Base-by-base conservation (phyloP, 345 rosid species). In the Heritiera fomes region DNA sequence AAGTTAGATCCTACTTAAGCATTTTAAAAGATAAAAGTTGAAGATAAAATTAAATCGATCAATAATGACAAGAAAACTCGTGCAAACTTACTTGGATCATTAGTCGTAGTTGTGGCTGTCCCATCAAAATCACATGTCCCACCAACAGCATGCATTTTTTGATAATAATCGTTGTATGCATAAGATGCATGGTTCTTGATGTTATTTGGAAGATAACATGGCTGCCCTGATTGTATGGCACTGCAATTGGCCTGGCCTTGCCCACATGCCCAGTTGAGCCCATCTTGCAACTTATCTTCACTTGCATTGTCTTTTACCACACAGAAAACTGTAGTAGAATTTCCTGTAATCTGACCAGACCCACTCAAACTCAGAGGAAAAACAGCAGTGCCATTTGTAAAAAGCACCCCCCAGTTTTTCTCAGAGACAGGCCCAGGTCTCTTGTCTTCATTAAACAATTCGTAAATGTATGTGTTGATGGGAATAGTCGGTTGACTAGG, bases 201-300 rank as follows among this genome's bases (percentile, higher is more conserved):
- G 61, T 78, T 84, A 75, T 94, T 77, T 0, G 99, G 99, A 1
- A 41, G 59, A 87, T 77, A 97, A 76, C 99, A 97, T 0, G 92
- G 80, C 75, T 78, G 82, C 61, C 99, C 99, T 17, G 83, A 76
- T 79, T 93, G 99, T 75, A 94, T 88, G 34, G 91, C 85, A 0
- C 81, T 43, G 66, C 99, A 97, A 71, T 88, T 91, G 75, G 98
- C 99, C 76, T 84, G 90, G 53, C 99, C 97, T 85, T 84, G 92
- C 47, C 99, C 98, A 81, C 98, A 97, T 62, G 99, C 99, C 98
- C 98, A 97, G 81, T 92, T 88, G 75, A 97, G 81, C 78, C 97
- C 99, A 1, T 75, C 83, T 72, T 85, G 84, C 87, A 97, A 82
- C 88, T 91, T 93, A 82, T 78, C 88, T 4, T 90, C 46, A 63